A percentile compares a stretch with the other conserved stretches of the same genome.
These are phyloP conservation scores for Amylostereum areolatum DNA, from an alignment of 1,284 basidiomycete species.

Conservation along the genomic window DNA sequence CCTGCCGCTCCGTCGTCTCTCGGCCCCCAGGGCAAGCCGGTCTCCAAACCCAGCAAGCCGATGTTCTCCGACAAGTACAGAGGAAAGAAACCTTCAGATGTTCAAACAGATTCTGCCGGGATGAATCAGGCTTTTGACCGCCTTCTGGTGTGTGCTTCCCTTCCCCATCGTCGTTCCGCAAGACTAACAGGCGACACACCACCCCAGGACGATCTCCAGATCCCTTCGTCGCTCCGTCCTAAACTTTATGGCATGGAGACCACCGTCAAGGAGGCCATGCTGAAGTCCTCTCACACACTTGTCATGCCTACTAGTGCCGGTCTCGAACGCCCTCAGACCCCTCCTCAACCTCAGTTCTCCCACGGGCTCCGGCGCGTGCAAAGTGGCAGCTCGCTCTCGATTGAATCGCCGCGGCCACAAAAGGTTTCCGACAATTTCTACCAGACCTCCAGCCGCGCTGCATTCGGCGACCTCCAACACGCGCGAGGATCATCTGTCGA, in stretches of 20 bases:
- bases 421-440: conserved; percentile 24
- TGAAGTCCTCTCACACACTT: conserved; percentile 75
- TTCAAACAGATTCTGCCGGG: conserved; percentile 28
- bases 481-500: conserved; percentile 52
- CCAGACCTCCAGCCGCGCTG: conserved; percentile 15
- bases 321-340: not conserved
- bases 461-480: conserved; percentile 23
- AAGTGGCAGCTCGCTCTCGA: conserved; percentile 56
- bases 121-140: conserved; percentile 67
- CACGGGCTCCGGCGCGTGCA: conserved; percentile 52
- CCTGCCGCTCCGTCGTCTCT: conserved; percentile 26
- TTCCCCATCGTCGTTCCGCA: not conserved
- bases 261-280: conserved; percentile 84
- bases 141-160: conserved; percentile 48
- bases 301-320: conserved; percentile 27
- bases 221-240: conserved; percentile 67
- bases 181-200: not conserved
- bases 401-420: conserved; percentile 45
- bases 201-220: conserved; percentile 75
- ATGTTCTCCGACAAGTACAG: conserved; percentile 22
- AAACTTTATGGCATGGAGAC: conserved; percentile 76
- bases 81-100: conserved; percentile 30
- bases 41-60: conserved; percentile 16
- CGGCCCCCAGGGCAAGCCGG: conserved; percentile 8
- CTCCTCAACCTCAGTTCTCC: conserved; percentile 20